These are phyloP conservation scores for Colletotrichum sp. DNA, from an alignment of 2,329 filamentous ascomycete species.

Conservation along the genomic window DNA sequence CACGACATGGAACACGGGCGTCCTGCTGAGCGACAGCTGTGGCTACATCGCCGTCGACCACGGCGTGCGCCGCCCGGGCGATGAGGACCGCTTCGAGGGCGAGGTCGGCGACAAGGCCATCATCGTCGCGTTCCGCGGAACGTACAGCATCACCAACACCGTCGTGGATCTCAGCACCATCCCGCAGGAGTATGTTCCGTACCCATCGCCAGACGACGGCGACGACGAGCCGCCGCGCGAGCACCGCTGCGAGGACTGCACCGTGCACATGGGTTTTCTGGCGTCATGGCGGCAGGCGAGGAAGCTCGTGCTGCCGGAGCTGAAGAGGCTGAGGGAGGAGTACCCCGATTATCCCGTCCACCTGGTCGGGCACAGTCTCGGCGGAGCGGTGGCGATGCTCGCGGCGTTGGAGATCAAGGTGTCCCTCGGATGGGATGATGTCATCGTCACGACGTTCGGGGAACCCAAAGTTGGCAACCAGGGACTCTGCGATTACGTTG, in stretches of 20 bases:
- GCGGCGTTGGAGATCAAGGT: constrained; percentile 81
- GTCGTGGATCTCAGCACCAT: constrained; percentile 88
- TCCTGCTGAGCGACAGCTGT: constrained; percentile 86
- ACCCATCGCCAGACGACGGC: constrained; percentile 64
- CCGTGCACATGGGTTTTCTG: constrained; percentile 90
- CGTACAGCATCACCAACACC: constrained; percentile 91
- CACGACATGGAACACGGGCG: constrained; percentile 88
- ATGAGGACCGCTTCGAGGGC: constrained; percentile 24
- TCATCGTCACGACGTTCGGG: constrained; percentile 88
- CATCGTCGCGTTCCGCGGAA: constrained; percentile 89
- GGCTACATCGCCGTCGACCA: constrained; percentile 94
- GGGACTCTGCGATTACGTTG: constrained; percentile 60
- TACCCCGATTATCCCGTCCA: constrained; percentile 77
- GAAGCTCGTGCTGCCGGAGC: constrained; percentile 68
- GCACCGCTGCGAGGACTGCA: constrained; percentile 80
- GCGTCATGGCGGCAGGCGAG: constrained; percentile 82
- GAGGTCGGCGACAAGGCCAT: constrained; percentile 54
- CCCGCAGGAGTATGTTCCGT: constrained; percentile 90
- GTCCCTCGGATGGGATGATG: constrained; percentile 75
- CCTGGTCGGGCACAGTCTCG: constrained; percentile 89
- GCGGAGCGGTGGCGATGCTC: constrained; percentile 88
- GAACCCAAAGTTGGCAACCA: constrained; percentile 75
- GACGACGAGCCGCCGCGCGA: constrained; percentile 45
- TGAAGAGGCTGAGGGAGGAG: constrained; percentile 62
- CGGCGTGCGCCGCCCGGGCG: constrained; percentile 30